phyloP scores from a whole-genome alignment of 768 basidiomycete species.

The Artomyces pyxidatus region DNA sequence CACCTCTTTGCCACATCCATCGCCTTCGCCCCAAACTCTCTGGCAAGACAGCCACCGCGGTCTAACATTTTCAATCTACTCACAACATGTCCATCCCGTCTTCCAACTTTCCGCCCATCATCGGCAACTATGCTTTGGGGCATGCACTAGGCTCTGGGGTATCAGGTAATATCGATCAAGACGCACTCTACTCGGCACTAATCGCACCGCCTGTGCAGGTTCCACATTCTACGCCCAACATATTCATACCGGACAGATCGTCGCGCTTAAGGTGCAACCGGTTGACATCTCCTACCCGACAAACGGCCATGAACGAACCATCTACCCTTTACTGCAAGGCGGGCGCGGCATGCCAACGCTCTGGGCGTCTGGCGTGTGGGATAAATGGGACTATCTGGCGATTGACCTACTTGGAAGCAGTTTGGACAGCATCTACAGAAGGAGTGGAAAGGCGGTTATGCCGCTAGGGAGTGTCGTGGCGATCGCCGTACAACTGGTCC shows the following conservation, averaged over 20 bases:
- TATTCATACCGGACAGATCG: constrained; percentile 46
- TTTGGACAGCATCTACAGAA: constrained; percentile 53
- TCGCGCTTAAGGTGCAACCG: constrained; percentile 68
- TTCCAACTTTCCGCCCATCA: constrained; percentile 22
- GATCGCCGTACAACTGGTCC: constrained; percentile 71
- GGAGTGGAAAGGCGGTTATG: constrained; percentile 47
- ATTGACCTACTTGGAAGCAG: constrained; percentile 69
- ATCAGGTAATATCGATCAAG: constrained; percentile 40
- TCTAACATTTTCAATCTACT: neutral
- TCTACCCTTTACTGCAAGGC: constrained; percentile 67
- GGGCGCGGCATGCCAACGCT: constrained; percentile 67
- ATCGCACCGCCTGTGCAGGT: too few species aligned
- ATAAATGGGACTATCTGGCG: constrained; percentile 40
- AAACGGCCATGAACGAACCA: constrained; percentile 58
- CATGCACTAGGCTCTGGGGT: constrained; percentile 65
- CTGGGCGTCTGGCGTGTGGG: constrained; percentile 39
- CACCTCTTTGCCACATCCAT: neutral
- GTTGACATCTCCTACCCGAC: constrained; percentile 69
- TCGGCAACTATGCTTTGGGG: constrained; percentile 56
- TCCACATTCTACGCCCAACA: constrained; percentile 61
- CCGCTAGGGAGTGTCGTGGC: constrained; percentile 67
- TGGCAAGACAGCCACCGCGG: too few species aligned
- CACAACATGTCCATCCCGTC: constrained; percentile 1
- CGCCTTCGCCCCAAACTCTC: neutral
- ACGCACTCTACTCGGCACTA: neutral